Conservation (phyloP, 108 stramenopile species). For the Fragilaria crotonensis region DNA sequence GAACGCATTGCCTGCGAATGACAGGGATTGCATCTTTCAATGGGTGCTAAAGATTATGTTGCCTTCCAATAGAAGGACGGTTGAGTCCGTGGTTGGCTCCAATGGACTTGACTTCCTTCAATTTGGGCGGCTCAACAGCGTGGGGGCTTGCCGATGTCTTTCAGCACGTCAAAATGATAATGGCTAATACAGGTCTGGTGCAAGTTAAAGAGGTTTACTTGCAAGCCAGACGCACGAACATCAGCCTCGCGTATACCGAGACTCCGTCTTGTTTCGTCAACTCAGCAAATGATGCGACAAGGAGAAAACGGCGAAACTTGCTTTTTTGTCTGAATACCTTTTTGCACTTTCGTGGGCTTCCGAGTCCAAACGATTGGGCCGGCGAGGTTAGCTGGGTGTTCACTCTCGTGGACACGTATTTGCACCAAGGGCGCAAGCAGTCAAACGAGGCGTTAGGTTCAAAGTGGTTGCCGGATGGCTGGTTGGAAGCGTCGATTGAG, state of each 20-base stretch:
- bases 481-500: slow-evolving; percentile 29
- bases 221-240: background rate
- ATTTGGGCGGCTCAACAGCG: background rate
- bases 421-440: slow-evolving; percentile 11
- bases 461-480: slow-evolving; percentile 27
- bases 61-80: slow-evolving; percentile 6
- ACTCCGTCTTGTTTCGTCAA: background rate
- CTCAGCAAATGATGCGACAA: too few relatives aligned
- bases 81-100: slow-evolving; percentile 5
- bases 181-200: slow-evolving; percentile 8
- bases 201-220: background rate
- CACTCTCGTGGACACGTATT: slow-evolving; percentile 19
- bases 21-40: slow-evolving; percentile 7
- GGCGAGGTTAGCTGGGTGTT: slow-evolving; percentile 8
- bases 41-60: slow-evolving; percentile 9
- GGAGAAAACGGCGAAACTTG: background rate
- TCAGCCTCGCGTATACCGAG: background rate
- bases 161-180: slow-evolving; percentile 8
- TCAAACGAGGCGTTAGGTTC: background rate
- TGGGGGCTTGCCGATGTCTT: background rate
- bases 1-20: background rate
- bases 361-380: slow-evolving; percentile 11
- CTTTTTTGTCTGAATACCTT: background rate
- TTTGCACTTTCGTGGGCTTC: background rate
- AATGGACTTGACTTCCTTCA: slow-evolving; percentile 4